Evolutionary conservation across 2,329 filamentous ascomycete genomes (phyloP), one percentile per base, ranked within the genome.

Genomic region (Fusarium ramigenum): DNA sequence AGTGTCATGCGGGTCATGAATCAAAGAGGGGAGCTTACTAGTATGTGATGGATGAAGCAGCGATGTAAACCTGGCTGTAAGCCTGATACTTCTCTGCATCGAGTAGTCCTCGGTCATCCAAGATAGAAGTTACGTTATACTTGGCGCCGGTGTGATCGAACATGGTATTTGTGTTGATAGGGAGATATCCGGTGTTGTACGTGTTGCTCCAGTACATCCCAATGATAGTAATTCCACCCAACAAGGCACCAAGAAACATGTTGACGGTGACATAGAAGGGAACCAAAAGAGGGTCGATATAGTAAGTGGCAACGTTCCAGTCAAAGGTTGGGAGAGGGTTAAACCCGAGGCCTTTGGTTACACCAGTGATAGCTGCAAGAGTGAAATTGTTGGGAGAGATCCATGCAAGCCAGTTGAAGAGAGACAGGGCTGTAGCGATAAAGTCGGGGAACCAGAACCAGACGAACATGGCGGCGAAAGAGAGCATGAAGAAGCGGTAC

Each of bases 371-470:
- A 11, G 83, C 81, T 18, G 84, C 81, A 3, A 86, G 76, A 23
- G 77, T 79, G 40, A 81, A 77, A 65, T 85, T 85, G 18, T 80
- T 70, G 1, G 87, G 87, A 0, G 84, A 79, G 60, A 89, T 89
- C 87, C 87, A 90, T 0, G 85, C 85, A 67, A 89, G 84, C 86
- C 87, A 90, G 78, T 83, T 87, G 77, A 90, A 89, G 36, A 82
- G 78, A 9, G 75, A 77, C 1, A 76, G 8, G 0, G 75, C 69
- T 19, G 65, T 57, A 4, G 60, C 66, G 8, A 77, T 77, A 3
- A 74, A 56, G 2, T 77, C 73, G 1, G 75, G 75, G 44, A 77
- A 76, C 75, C 75, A 77, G 28, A 77, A 77, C 63, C 69, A 77
- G 9, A 76, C 58, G 14, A 77, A 77, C 75, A 77, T 77, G 43